phyloP scores from a whole-genome alignment of 257 asterid species.

The Scutellaria minor region DNA sequence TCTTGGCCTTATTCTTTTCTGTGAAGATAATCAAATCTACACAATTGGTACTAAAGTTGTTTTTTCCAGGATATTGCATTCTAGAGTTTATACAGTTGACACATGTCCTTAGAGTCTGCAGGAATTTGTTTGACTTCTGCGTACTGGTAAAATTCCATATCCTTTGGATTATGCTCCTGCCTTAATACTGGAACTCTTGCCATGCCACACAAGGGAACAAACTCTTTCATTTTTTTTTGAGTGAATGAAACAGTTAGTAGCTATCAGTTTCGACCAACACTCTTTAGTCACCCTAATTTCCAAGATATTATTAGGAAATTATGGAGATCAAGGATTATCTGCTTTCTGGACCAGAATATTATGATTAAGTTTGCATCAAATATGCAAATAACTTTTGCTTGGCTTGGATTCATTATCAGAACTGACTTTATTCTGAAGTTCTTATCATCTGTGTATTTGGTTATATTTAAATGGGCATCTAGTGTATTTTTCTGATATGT shows the following conservation, averaged over 20 bases:
- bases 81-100: constrained; percentile 9
- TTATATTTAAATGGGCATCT: constrained; percentile 10
- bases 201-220: neutral
- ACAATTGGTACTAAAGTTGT: neutral
- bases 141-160: constrained; percentile 6
- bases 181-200: neutral
- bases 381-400: neutral
- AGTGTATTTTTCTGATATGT: constrained; percentile 32
- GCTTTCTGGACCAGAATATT: neutral
- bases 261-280: neutral
- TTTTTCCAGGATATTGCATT: constrained; percentile 22
- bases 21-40: neutral
- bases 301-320: constrained; percentile 7
- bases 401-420: constrained; percentile 7
- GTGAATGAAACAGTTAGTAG: neutral
- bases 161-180: neutral
- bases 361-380: neutral
- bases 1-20: constrained; percentile 7
- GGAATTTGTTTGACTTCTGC: constrained; percentile 18
- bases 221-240: constrained; percentile 7
- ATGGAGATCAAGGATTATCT: neutral
- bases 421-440: constrained; percentile 18
- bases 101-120: neutral
- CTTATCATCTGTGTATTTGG: constrained; percentile 21
- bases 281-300: neutral